phyloP scores from a whole-genome alignment of 305 asterid species.

The Solanum chacoense region DNA sequence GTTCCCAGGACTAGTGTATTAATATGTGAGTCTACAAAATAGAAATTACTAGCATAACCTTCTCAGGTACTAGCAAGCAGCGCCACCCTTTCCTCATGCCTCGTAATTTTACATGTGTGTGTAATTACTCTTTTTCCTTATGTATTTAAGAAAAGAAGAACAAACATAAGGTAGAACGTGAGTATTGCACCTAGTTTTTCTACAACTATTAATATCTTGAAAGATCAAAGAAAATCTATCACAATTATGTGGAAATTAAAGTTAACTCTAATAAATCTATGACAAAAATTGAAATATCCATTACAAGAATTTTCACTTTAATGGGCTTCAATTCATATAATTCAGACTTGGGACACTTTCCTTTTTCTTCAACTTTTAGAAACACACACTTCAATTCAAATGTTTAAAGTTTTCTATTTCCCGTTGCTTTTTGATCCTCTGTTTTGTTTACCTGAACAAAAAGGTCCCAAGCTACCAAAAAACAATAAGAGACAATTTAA shows the following conservation, averaged over 20 bases:
- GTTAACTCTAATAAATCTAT: background rate
- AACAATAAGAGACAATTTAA: too few species aligned
- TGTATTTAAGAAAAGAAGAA: too few species aligned
- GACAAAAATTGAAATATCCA: background rate
- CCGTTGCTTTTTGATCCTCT: background rate
- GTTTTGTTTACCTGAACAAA: too few species aligned
- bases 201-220: background rate
- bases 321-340: background rate
- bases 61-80: background rate
- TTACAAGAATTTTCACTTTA: background rate
- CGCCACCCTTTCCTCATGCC: background rate
- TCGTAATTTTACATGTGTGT: background rate
- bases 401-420: background rate
- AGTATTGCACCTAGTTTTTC: background rate
- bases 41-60: too few species aligned
- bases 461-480: background rate
- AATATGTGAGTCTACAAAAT: too few species aligned
- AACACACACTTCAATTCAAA: background rate
- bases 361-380: background rate
- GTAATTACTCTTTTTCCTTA: background rate
- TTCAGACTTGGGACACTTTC: background rate
- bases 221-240: background rate
- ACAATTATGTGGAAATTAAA: background rate
- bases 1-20: too few species aligned
- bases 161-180: background rate